These are phyloP conservation scores for Vinca minor DNA, from an alignment of 257 asterid species.

Conservation along the genomic window DNA sequence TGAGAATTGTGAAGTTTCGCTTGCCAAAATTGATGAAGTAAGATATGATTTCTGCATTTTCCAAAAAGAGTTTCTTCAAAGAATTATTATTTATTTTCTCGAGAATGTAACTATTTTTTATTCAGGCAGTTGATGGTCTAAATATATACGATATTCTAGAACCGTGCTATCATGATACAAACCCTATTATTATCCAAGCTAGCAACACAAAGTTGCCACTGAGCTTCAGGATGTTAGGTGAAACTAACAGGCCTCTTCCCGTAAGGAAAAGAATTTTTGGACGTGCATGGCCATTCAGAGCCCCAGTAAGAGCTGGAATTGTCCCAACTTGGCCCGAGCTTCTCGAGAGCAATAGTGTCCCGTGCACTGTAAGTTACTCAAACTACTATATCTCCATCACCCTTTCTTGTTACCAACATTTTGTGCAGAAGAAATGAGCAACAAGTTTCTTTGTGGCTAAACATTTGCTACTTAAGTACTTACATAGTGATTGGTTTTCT, in stretches of 20 bases:
- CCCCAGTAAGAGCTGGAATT: slow-evolving; percentile 73
- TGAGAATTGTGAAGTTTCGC: slow-evolving; percentile 43
- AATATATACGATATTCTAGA: slow-evolving; percentile 81
- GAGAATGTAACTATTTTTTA: slow-evolving; percentile 2
- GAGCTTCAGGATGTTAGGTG: slow-evolving; percentile 90
- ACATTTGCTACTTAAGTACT: not conserved
- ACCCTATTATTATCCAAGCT: slow-evolving; percentile 25
- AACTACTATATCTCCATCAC: not conserved
- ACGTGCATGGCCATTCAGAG: slow-evolving; percentile 94
- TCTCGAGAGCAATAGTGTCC: slow-evolving; percentile 36
- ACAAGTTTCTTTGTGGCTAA: not conserved
- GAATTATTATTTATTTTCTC: not conserved
- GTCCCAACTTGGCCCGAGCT: slow-evolving; percentile 92
- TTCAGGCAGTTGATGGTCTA: slow-evolving; percentile 51
- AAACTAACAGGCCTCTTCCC: slow-evolving; percentile 76
- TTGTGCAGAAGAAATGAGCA: not conserved
- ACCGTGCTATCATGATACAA: slow-evolving; percentile 68
- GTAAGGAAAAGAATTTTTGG: slow-evolving; percentile 84
- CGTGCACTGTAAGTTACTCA: slow-evolving; percentile 63
- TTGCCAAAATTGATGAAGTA: slow-evolving; percentile 51
- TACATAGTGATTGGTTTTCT: not conserved
- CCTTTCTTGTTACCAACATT: not conserved
- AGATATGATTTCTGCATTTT: slow-evolving; percentile 14
- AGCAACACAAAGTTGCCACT: slow-evolving; percentile 42
- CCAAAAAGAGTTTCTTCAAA: not conserved